A percentile compares a stretch with the other conserved stretches of the same genome.
Evolutionary conservation across 805 yeast genomes (phyloP).

Genomic region (Candida argentea): DNA sequence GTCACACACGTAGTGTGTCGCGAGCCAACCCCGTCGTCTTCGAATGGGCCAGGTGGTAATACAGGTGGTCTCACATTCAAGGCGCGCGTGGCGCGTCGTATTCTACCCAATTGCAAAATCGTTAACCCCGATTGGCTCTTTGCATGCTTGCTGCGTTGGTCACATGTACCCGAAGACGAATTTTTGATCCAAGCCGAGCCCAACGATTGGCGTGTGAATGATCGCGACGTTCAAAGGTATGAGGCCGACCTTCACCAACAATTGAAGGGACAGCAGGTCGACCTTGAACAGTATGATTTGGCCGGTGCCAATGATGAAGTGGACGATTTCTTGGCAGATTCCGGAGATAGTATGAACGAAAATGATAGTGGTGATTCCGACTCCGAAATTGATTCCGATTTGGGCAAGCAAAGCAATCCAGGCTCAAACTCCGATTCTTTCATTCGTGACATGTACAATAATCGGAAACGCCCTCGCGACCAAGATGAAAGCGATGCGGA

Average conservation of each 20-base stretch:
- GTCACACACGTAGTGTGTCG: constrained; percentile 88
- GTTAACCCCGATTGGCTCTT: constrained; percentile 92
- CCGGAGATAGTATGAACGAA: no score
- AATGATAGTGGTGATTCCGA: constrained; percentile 25
- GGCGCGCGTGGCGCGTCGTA: constrained; percentile 65
- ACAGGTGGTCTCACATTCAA: constrained; percentile 52
- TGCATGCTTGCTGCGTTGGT: constrained; percentile 76
- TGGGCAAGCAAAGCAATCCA: constrained; percentile 5
- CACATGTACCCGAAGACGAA: constrained; percentile 49
- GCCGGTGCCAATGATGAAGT: constrained; percentile 36
- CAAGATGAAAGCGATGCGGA: constrained; percentile 1
- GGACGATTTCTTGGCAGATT: constrained; percentile 38
- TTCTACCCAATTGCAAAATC: constrained; percentile 55
- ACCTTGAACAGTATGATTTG: constrained; percentile 27
- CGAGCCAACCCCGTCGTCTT: constrained; percentile 58
- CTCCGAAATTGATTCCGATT: constrained; percentile 9
- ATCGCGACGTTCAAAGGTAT: constrained; percentile 37
- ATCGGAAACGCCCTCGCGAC: constrained; percentile 1
- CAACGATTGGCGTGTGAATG: constrained; percentile 34
- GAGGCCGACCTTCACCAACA: constrained; percentile 18
- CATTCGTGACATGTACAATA: constrained; percentile 6
- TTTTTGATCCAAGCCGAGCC: constrained; percentile 38
- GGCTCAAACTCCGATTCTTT: constrained; percentile 5
- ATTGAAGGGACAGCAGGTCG: constrained; percentile 9
- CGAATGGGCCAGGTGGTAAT: no score